Evolutionary conservation across 148 eudicot genomes (phyloP).

Genomic region (Vaccinium corymbosum): DNA sequence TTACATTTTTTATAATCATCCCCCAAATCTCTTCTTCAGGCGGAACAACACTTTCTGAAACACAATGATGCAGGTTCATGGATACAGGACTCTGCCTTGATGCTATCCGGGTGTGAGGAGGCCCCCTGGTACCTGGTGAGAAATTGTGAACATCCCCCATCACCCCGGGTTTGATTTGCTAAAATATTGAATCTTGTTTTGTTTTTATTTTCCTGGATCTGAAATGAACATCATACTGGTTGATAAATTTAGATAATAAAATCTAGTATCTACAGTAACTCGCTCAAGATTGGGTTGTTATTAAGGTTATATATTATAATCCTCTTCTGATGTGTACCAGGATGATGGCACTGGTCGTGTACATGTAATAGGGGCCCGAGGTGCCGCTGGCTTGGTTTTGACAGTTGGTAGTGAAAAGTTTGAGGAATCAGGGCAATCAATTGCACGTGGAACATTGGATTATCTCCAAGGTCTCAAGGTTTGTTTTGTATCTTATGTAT

Average conservation of each 20-base stretch:
- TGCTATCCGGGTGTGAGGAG: slow-evolving; percentile 89
- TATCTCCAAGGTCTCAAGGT: slow-evolving; percentile 98
- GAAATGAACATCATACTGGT: not conserved
- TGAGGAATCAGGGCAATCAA: slow-evolving; percentile 88
- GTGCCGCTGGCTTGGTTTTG: slow-evolving; percentile 82
- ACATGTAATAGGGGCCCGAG: slow-evolving; percentile 81
- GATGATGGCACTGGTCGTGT: slow-evolving; percentile 95
- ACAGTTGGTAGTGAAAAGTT: slow-evolving; percentile 87
- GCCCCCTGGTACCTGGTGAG: slow-evolving; percentile 95
- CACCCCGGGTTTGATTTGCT: not conserved
- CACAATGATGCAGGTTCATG: slow-evolving; percentile 99
- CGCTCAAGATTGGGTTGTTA: not conserved
- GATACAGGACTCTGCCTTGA: slow-evolving; percentile 97
- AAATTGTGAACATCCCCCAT: slow-evolving; percentile 16
- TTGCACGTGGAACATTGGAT: slow-evolving; percentile 87
- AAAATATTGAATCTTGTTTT: not conserved
- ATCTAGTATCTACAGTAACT: not conserved
- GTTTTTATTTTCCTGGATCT: not conserved
- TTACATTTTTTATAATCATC: not conserved
- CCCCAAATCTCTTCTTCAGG: slow-evolving; percentile 35
- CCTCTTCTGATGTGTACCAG: slow-evolving; percentile 28
- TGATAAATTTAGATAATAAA: not conserved
- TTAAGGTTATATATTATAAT: not conserved
- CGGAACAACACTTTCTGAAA: slow-evolving; percentile 94
- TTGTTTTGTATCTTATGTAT: not conserved